Percentiles rank a stretch among this genome's conserved stretches.
Conservation (phyloP, 2,329 filamentous ascomycete genomes). For the Dryadomyces sulphureus region DNA sequence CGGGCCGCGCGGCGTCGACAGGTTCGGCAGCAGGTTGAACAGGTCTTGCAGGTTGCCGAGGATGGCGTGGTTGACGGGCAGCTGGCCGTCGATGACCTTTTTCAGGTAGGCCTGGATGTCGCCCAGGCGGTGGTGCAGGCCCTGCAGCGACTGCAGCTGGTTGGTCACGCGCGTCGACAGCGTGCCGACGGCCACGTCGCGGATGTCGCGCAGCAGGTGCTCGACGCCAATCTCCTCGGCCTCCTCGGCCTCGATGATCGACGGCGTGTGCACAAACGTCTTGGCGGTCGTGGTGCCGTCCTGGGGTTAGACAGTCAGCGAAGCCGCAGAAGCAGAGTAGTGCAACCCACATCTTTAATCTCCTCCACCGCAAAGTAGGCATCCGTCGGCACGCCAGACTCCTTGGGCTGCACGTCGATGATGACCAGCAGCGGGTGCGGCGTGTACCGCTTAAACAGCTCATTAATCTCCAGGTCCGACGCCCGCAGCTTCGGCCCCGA, state of each 20-base stretch:
- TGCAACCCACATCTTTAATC: slow-evolving; percentile 83
- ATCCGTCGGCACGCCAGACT: slow-evolving; percentile 93
- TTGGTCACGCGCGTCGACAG: slow-evolving; percentile 94
- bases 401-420: slow-evolving; percentile 95
- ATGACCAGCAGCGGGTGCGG: slow-evolving; percentile 93
- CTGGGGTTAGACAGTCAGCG: slow-evolving; percentile 36
- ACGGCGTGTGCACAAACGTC: slow-evolving; percentile 96
- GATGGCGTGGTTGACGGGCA: slow-evolving; percentile 94
- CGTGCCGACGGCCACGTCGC: slow-evolving; percentile 92
- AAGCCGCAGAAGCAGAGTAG: slow-evolving; percentile 1
- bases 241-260: slow-evolving; percentile 96
- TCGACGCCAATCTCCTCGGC: slow-evolving; percentile 98
- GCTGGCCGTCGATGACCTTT: slow-evolving; percentile 82
- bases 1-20: slow-evolving; percentile 57
- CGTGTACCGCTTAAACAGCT: slow-evolving; percentile 98
- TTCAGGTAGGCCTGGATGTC: slow-evolving; percentile 93
- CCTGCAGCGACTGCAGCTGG: slow-evolving; percentile 93
- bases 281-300: slow-evolving; percentile 93
- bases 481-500: slow-evolving; percentile 92
- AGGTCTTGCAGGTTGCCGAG: slow-evolving; percentile 97
- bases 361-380: slow-evolving; percentile 98
- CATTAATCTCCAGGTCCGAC: slow-evolving; percentile 97
- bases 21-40: slow-evolving; percentile 94
- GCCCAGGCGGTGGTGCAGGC: slow-evolving; percentile 81
- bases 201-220: slow-evolving; percentile 92